phyloP scores from a whole-genome alignment of 2,329 filamentous ascomycete species.

The Phyllosticta capitalensis region DNA sequence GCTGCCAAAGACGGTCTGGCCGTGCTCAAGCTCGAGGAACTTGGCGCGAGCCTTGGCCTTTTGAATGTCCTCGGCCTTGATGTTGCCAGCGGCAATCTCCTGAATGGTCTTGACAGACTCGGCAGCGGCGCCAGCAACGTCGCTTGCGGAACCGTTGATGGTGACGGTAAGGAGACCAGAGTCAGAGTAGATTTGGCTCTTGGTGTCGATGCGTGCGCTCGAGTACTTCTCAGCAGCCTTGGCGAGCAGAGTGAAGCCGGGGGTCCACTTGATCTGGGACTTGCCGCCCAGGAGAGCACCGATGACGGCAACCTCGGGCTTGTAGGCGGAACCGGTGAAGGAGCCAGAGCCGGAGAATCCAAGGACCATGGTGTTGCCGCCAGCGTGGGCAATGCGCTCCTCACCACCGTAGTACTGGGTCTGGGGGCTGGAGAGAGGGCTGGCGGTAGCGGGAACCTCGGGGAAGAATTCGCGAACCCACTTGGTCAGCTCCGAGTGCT shows the following conservation, averaged over 20 bases:
- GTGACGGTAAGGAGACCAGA: constrained; percentile 81
- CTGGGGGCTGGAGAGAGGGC: constrained; percentile 49
- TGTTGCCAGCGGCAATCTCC: constrained; percentile 63
- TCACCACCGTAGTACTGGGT: constrained; percentile 92
- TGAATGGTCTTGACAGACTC: constrained; percentile 75
- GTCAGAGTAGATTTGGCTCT: constrained; percentile 83
- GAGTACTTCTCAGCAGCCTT: constrained; percentile 62
- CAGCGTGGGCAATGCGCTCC: constrained; percentile 70
- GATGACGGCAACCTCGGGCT: constrained; percentile 83
- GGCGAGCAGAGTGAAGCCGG: constrained; percentile 82
- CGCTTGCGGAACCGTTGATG: constrained; percentile 63
- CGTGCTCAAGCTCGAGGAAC: constrained; percentile 77
- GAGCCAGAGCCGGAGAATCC: constrained; percentile 87
- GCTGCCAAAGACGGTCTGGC: constrained; percentile 66
- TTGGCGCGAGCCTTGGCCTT: constrained; percentile 92
- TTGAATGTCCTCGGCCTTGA: constrained; percentile 75
- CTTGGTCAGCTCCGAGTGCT: constrained; percentile 65
- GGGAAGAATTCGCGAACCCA: constrained; percentile 94
- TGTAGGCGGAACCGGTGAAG: constrained; percentile 61
- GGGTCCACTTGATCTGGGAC: constrained; percentile 88
- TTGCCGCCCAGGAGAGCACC: constrained; percentile 82
- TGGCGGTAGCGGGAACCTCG: constrained; percentile 47
- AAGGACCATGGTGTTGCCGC: constrained; percentile 76
- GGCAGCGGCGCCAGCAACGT: constrained; percentile 64
- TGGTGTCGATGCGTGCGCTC: constrained; percentile 60